Conservation (phyloP, 768 basidiomycete genomes). For the Auriscalpium vulgare region DNA sequence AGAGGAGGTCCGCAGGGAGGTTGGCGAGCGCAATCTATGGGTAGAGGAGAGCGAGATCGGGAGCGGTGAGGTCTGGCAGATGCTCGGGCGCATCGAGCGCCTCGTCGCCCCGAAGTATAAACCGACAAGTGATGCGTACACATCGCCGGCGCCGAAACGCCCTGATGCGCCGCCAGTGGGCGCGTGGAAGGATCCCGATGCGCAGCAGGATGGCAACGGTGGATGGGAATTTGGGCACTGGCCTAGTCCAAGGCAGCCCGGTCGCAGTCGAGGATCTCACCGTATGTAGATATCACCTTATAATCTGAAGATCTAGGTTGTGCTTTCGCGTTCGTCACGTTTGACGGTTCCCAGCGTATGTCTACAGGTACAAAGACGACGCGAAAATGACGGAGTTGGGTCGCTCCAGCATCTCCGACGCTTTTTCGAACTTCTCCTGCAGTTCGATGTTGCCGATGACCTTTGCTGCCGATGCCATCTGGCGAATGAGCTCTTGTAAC, state of each 20-base stretch:
- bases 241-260: background rate
- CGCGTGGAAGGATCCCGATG: background rate
- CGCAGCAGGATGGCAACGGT: background rate
- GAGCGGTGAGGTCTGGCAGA: conserved; percentile 41
- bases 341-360: too few relatives aligned
- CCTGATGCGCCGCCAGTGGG: background rate
- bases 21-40: conserved; percentile 46
- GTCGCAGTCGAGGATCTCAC: too few relatives aligned
- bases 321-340: too few relatives aligned
- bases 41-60: conserved; percentile 40
- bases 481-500: conserved; percentile 86
- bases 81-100: conserved; percentile 45
- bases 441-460: conserved; percentile 95
- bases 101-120: conserved; percentile 19
- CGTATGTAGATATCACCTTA: background rate
- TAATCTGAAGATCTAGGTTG: too few relatives aligned
- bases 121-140: background rate
- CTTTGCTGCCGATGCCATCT: conserved; percentile 93
- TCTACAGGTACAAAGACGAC: conserved; percentile 71
- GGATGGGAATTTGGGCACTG: background rate
- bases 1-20: conserved; percentile 55
- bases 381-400: conserved; percentile 93
- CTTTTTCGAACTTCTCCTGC: conserved; percentile 87
- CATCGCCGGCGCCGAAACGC: background rate
- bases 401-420: conserved; percentile 87